A percentile compares a stretch with the other conserved stretches of the same genome.
These are phyloP conservation scores for Solanum bulbocastanum DNA, from an alignment of 257 asterid species.

Conservation along the genomic window DNA sequence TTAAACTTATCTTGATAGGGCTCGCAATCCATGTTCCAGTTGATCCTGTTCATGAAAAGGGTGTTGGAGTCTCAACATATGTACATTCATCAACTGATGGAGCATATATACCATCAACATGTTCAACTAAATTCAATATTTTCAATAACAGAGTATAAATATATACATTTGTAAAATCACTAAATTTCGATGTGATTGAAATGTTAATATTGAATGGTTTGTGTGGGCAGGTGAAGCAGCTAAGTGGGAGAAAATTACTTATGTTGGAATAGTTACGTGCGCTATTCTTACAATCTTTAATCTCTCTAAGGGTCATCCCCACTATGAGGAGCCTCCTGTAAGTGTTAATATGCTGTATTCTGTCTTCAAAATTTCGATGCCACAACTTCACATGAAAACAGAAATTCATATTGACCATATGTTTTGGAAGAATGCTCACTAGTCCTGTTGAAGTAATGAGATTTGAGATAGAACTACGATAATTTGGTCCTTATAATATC, in stretches of 20 bases:
- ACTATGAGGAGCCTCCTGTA: slow-evolving; percentile 61
- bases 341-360: slow-evolving; percentile 2
- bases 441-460: neutral
- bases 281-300: slow-evolving; percentile 24
- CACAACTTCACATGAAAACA: neutral
- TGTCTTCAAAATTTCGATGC: neutral
- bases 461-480: neutral
- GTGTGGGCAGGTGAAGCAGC: slow-evolving; percentile 56
- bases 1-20: neutral
- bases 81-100: too few relatives aligned
- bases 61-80: neutral
- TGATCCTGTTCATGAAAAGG: neutral
- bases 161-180: too few relatives aligned
- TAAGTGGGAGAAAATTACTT: slow-evolving; percentile 82
- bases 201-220: neutral
- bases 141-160: neutral
- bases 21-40: neutral
- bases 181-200: neutral
- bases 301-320: slow-evolving; percentile 77
- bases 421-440: neutral
- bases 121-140: neutral
- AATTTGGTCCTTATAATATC: neutral
- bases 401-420: neutral
- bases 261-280: slow-evolving; percentile 38
- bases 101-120: neutral